A percentile compares a stretch with the other conserved stretches of the same genome.
Evolutionary conservation across 768 basidiomycete species (phyloP).

Genomic region (Mycena sanguinolenta): DNA sequence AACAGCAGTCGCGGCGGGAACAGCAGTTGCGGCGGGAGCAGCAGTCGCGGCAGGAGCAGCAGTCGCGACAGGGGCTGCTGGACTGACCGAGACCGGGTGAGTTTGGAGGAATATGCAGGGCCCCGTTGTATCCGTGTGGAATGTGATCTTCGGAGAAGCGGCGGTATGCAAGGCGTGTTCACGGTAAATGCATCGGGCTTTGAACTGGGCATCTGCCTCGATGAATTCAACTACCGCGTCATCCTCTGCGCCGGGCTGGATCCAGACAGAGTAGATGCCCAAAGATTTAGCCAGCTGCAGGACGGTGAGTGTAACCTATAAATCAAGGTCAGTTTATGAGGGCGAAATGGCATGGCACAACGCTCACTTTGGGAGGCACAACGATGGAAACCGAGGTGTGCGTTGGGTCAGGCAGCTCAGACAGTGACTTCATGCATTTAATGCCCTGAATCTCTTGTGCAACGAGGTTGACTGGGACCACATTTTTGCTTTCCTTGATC

Average conservation of each 20-base stretch:
- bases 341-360: neutral
- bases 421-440: slow-evolving; percentile 54
- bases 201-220: slow-evolving; percentile 50
- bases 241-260: slow-evolving; percentile 75
- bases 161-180: slow-evolving; percentile 14
- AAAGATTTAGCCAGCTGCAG: slow-evolving; percentile 62
- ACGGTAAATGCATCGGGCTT: slow-evolving; percentile 25
- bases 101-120: slow-evolving; percentile 15
- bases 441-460: slow-evolving; percentile 57
- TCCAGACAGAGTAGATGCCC: slow-evolving; percentile 68
- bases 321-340: neutral
- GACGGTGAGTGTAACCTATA: slow-evolving; percentile 62
- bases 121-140: neutral
- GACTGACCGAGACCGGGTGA: neutral
- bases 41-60: too few species aligned
- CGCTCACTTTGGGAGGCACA: slow-evolving; percentile 61
- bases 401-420: slow-evolving; percentile 57
- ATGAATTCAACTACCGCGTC: slow-evolving; percentile 61
- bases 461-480: slow-evolving; percentile 67
- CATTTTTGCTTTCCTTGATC: slow-evolving; percentile 54
- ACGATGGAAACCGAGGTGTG: slow-evolving; percentile 62
- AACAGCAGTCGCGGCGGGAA: too few species aligned
- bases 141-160: neutral
- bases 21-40: too few species aligned
- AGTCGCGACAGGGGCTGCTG: neutral